phyloP scores from a whole-genome alignment of 495 filamentous ascomycete species.

The Halenospora varia region DNA sequence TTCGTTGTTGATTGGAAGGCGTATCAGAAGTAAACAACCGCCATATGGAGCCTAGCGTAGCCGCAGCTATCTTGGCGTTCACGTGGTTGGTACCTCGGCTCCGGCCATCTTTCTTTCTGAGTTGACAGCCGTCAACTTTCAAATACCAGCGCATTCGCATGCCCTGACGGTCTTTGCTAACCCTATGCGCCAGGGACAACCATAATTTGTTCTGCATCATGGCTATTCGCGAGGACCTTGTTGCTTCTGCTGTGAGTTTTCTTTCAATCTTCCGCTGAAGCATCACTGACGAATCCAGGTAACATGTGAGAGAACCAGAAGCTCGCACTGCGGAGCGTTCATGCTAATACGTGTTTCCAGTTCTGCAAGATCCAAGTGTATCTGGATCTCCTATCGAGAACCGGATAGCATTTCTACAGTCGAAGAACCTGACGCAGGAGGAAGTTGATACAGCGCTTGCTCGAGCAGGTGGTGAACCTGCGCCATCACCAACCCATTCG shows the following conservation, averaged over 20 bases:
- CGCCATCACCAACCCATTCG: slow-evolving; percentile 38
- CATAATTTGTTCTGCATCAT: slow-evolving; percentile 40
- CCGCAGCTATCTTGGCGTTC: too few relatives aligned
- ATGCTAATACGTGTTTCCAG: slow-evolving; percentile 39
- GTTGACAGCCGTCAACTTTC: too few relatives aligned
- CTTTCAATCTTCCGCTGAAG: not conserved
- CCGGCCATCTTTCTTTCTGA: slow-evolving; percentile 7
- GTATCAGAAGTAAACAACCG: slow-evolving; percentile 21
- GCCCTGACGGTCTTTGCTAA: too few relatives aligned
- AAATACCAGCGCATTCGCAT: too few relatives aligned
- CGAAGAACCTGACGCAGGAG: slow-evolving; percentile 95
- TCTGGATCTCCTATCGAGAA: slow-evolving; percentile 89
- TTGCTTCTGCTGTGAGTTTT: slow-evolving; percentile 69
- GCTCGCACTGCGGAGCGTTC: slow-evolving; percentile 17
- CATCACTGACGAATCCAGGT: slow-evolving; percentile 46
- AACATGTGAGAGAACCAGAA: slow-evolving; percentile 34
- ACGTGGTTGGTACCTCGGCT: slow-evolving; percentile 8
- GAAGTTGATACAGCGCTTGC: slow-evolving; percentile 84
- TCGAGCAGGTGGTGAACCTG: slow-evolving; percentile 55
- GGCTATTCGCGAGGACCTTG: slow-evolving; percentile 80
- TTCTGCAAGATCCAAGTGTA: slow-evolving; percentile 90
- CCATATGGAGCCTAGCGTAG: not conserved
- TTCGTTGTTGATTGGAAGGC: not conserved
- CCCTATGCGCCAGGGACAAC: not conserved
- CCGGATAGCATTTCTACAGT: slow-evolving; percentile 86